Base-by-base conservation (phyloP, 179 eudicot species). In the Monotropa hypopitys region DNA sequence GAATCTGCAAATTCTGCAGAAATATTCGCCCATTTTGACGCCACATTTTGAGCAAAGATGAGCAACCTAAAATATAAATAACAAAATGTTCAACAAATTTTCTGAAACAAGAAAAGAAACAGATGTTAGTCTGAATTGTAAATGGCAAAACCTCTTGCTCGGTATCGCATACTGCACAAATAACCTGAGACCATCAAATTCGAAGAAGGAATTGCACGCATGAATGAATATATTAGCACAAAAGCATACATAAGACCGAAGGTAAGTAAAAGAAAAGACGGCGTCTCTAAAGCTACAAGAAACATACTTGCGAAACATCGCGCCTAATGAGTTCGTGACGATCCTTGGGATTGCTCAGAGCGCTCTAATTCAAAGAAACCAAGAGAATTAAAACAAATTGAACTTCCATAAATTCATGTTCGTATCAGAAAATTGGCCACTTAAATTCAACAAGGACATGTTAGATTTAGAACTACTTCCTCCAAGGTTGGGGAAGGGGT, bases 11-110 rank as follows among this genome's bases (percentile, higher is more conserved):
- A 87, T 88, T 9, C 77, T 79, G 76, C 97, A 92, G 76, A 89
- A 92, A 78, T 92, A 92, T 76, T 89, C 96, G 45, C 97, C 96
- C 89, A 92, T 87, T 76, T 87, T 89, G 72, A 92, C 86, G 13
- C 89, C 92, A 16, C 97, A 92, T 23, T 79, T 84, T 32, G 86
- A 79, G 82, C 97, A 92, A 49, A 89, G 73, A 56, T 87, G 86
- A 38, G 92, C 87, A 72, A 87, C 93, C 97, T 92, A 76, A 51
- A 77, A 69, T 66, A 30, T 38, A 28, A 73, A 1, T 49, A 9
- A 70, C 28, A 74, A 77, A 49, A 49, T 2, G 54, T 66, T 72
- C 21, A 43, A 81, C 56, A 74, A 78, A 35, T 47, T n/a, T n/a
- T n/a, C 50, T 47, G 68, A 50, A 50, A 47, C 33, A 74, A 6